Percentiles rank a stretch among this genome's conserved stretches.
Evolutionary conservation across 2,329 filamentous ascomycete genomes (phyloP).

Genomic region (Lasiodiplodia gonubiensis): DNA sequence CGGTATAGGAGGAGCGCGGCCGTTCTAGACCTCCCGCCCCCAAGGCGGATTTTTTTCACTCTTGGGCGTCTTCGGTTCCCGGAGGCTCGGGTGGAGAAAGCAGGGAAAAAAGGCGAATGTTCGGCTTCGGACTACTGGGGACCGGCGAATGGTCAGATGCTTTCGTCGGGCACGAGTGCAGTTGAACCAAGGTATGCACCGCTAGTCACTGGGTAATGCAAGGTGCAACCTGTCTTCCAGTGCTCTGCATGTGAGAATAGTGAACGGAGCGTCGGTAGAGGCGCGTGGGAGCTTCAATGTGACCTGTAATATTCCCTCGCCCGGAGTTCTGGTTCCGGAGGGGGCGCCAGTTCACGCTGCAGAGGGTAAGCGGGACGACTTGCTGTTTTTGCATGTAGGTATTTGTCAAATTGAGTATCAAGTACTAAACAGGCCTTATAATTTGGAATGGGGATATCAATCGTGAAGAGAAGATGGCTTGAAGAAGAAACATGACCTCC

Average conservation of each 20-base stretch:
- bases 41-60: background rate
- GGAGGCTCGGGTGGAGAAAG: background rate
- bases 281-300: constrained; percentile 5
- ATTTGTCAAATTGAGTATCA: constrained; percentile 4
- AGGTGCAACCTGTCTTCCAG: background rate
- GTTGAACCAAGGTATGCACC: background rate
- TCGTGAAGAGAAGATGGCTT: background rate
- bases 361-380: background rate
- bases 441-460: constrained; percentile 24
- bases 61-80: background rate
- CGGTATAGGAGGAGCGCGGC: background rate
- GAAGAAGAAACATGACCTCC: constrained; percentile 6
- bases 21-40: background rate
- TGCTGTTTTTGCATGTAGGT: background rate
- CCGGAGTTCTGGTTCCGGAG: background rate
- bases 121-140: background rate
- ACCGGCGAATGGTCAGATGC: background rate
- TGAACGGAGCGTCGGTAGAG: background rate
- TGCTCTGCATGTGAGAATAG: constrained; percentile 12
- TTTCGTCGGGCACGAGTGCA: constrained; percentile 24
- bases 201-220: background rate
- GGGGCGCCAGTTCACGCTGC: background rate
- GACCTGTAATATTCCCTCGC: constrained; percentile 5
- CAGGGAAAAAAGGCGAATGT: background rate
- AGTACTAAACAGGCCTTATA: background rate